Base-by-base conservation (phyloP, 768 basidiomycete species). In the Boletus rubescentipes region DNA sequence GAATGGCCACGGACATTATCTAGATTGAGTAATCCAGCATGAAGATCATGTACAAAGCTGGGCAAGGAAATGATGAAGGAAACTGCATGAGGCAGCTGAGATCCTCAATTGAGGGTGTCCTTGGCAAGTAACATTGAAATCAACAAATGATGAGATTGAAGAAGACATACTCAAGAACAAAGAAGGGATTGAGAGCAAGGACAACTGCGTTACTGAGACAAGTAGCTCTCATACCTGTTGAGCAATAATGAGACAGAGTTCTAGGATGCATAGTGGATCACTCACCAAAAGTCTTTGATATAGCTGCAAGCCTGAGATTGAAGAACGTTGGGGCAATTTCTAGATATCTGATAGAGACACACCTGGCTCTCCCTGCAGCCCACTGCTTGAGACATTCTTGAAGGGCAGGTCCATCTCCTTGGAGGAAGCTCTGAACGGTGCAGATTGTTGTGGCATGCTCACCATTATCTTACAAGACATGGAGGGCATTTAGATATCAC, bases 271-370 rank as follows among this genome's bases (percentile, higher is more conserved):
- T 26, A 6, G 18, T 26, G 65, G 35, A 44, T 3, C 4, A 63
- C 80, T 67, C 73, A 91, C 93, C 96, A 97, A 72, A 97, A 98
- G 62, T 97, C 95, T 63, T 98, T 94, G 66, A 98, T 95, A 66
- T 96, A 97, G 65, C 91, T 93, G 54, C n/a, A n/a, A n/a, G n/a
- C n/a, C n/a, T 9, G 29, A n/a, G 46, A 61, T 53, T 8, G 54
- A 32, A 40, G 43, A 31, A 46, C 1, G 42, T 55, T n/a, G 45
- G 46, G 31, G 4, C 18, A n/a, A 41, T 10, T 20, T 45, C 12
- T 8, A 38, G 21, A 16, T 18, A 16, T 20, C n/a, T n/a, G 7
- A 32, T 29, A 16, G 6, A 9, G 14, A 69, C 80, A n/a, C 47
- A 87, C 89, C 89, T 92, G 45, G 76, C 83, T 71, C 79, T 85